A percentile compares a stretch with the other conserved stretches of the same genome.
These are phyloP conservation scores for Pichia inconspicua DNA, from an alignment of 1,139 yeast species.

Conservation along the genomic window DNA sequence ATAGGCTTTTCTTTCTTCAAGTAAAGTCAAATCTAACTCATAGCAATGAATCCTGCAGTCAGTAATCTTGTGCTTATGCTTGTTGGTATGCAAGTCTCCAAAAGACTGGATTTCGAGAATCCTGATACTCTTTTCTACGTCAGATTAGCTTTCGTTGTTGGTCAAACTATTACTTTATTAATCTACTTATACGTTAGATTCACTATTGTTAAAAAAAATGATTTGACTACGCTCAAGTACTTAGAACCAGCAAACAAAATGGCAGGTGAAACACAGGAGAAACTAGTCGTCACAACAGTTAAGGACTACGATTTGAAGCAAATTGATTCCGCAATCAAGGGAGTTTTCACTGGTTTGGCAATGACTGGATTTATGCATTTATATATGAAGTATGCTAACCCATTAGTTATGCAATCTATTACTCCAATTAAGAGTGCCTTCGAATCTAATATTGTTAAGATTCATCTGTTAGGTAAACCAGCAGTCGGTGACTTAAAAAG, in stretches of 20 bases:
- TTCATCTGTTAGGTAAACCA: conserved; percentile 77
- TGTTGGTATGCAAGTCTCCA: conserved; percentile 94
- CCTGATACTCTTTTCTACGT: conserved; percentile 69
- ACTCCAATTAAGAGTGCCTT: conserved; percentile 85
- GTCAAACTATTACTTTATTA: conserved; percentile 59
- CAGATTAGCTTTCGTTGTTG: conserved; percentile 61
- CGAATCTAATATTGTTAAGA: conserved; percentile 86
- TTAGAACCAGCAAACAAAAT: conserved; percentile 80
- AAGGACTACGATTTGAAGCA: conserved; percentile 91
- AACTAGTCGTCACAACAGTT: conserved; percentile 79
- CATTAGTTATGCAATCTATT: conserved; percentile 89
- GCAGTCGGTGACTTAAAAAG: conserved; percentile 92
- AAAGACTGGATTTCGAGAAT: conserved; percentile 83
- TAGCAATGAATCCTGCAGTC: conserved; percentile 71
- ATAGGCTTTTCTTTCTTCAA: neutral
- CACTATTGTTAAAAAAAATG: conserved; percentile 68
- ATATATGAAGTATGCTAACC: conserved; percentile 97
- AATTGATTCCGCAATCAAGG: conserved; percentile 68
- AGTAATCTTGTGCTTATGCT: conserved; percentile 86
- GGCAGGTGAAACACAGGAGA: conserved; percentile 66
- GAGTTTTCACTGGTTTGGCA: conserved; percentile 82
- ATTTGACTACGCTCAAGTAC: conserved; percentile 85
- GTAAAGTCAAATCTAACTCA: neutral
- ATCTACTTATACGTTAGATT: conserved; percentile 59
- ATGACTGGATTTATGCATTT: conserved; percentile 99